Evolutionary conservation across 192 early-diverging fungal species (phyloP).

Genomic region (Entomortierella lignicola): DNA sequence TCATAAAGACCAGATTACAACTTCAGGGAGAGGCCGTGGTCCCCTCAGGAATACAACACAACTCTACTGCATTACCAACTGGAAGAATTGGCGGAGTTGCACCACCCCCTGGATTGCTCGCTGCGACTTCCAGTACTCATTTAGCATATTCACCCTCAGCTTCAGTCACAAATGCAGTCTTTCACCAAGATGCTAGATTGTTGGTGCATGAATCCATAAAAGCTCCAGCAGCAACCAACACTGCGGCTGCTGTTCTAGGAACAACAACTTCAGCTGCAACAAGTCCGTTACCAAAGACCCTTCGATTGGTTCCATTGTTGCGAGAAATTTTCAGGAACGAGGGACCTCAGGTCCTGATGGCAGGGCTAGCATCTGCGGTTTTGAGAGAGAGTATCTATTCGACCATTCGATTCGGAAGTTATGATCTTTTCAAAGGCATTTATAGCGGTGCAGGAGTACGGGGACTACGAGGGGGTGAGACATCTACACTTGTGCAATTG

Average conservation of each 20-base stretch:
- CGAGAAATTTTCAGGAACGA: conserved; percentile 36
- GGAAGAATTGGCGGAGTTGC: background rate
- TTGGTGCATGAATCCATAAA: conserved; percentile 11
- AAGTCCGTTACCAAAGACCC: conserved; percentile 3
- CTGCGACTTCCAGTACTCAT: conserved; percentile 2
- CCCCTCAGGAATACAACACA: background rate
- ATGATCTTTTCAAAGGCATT: conserved; percentile 50
- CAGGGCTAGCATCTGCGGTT: conserved; percentile 44
- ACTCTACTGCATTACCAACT: background rate
- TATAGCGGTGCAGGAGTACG: conserved; percentile 29
- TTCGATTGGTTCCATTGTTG: conserved; percentile 31
- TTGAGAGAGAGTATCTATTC: conserved; percentile 54
- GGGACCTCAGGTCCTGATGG: conserved; percentile 41
- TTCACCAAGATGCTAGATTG: conserved; percentile 21
- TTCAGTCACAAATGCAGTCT: conserved; percentile 3
- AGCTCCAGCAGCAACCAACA: background rate
- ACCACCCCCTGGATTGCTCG: background rate
- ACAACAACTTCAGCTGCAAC: background rate
- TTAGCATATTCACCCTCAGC: background rate
- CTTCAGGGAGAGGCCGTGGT: conserved; percentile 46
- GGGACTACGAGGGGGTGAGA: conserved; percentile 25
- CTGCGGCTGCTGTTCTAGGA: background rate
- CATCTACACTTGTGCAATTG: conserved; percentile 31
- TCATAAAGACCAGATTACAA: conserved; percentile 56
- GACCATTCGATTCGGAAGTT: conserved; percentile 53